Conservation (phyloP, 2,329 filamentous ascomycete genomes). For the Calonectria pseudoturangicola region DNA sequence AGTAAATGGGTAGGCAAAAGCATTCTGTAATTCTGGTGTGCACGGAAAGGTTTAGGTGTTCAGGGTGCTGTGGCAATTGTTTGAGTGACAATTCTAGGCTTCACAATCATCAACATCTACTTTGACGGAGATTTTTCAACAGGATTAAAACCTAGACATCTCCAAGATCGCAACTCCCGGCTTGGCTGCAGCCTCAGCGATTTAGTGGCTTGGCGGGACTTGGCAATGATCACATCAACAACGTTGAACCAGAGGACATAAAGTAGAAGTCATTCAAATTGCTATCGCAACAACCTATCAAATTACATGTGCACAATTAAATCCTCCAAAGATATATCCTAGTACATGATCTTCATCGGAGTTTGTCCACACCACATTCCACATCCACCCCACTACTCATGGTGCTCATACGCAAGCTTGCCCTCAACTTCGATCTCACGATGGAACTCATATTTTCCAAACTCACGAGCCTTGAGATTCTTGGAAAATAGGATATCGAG, state of each 20-base stretch:
- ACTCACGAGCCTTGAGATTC: constrained; percentile 5
- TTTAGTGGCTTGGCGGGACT: constrained; percentile 16
- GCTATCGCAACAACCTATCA: not conserved
- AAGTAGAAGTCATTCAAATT: not conserved
- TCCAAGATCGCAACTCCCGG: constrained; percentile 1
- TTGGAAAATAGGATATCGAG: constrained; percentile 56
- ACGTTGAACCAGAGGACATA: not conserved
- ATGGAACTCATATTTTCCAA: constrained; percentile 4
- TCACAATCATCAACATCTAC: not conserved
- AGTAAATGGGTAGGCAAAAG: too few species aligned
- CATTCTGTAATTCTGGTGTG: too few species aligned
- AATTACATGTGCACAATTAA: not conserved
- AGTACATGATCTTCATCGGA: not conserved
- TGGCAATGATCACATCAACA: not conserved
- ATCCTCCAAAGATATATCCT: not conserved
- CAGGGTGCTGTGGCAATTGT: not conserved
- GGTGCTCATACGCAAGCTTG: constrained; percentile 16
- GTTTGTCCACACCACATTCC: not conserved
- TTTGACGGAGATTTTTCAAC: not conserved
- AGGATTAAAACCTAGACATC: not conserved
- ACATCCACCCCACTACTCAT: not conserved
- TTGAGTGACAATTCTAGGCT: not conserved
- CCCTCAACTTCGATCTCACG: constrained; percentile 5
- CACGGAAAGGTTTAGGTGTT: not conserved
- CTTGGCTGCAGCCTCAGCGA: constrained; percentile 18